These are phyloP conservation scores for Tetratostichococcus sp. DNA, from an alignment of 139 green algal species.

Conservation along the genomic window DNA sequence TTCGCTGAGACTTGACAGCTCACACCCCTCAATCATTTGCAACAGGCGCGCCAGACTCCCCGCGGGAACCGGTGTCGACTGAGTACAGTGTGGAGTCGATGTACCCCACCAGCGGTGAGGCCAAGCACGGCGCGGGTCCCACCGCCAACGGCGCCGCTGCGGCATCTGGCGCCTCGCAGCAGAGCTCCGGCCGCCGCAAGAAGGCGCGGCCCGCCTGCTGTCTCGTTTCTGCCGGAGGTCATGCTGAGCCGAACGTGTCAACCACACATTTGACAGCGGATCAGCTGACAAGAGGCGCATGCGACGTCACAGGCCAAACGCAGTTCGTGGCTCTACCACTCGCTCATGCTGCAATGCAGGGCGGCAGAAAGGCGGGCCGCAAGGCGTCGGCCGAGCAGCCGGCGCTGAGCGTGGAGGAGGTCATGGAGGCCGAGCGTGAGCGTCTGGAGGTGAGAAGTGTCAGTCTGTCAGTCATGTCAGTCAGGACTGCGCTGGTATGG, in stretches of 20 bases:
- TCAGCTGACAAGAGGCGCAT: background rate
- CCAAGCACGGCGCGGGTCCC: background rate
- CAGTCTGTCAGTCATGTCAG: background rate
- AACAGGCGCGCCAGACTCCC: too few relatives aligned
- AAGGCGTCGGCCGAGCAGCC: background rate
- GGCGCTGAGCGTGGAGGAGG: background rate
- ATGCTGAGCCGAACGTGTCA: background rate
- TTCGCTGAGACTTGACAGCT: too few relatives aligned
- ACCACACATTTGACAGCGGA: background rate
- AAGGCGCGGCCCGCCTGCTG: background rate
- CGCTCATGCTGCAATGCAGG: background rate
- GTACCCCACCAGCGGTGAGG: conserved; percentile 3
- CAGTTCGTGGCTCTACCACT: too few relatives aligned
- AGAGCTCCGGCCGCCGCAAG: background rate
- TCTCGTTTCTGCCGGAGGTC: background rate
- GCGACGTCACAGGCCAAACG: too few relatives aligned
- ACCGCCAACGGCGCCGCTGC: background rate
- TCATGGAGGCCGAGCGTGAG: background rate
- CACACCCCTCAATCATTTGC: too few relatives aligned
- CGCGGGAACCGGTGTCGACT: background rate
- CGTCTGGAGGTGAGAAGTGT: background rate
- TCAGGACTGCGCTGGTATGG: too few relatives aligned
- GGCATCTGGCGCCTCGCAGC: too few relatives aligned
- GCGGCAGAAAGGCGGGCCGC: background rate
- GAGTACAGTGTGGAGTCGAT: conserved; percentile 6